Base-by-base conservation (phyloP, 768 basidiomycete genomes). In the Hericium rajendrae region DNA sequence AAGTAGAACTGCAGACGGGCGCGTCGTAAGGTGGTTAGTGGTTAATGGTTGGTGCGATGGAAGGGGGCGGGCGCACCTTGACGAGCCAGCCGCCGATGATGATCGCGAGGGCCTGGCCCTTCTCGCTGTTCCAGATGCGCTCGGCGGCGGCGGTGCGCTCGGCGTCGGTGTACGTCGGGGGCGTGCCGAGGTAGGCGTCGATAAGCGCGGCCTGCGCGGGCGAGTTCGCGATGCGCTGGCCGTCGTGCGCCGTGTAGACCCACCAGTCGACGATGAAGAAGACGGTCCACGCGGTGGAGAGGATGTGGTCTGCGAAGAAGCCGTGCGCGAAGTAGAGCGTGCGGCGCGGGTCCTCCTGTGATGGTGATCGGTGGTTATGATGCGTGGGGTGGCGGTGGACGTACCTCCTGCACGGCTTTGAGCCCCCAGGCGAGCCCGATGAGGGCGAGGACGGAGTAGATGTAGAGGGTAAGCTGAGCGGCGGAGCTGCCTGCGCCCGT, bases 401-500 rank as follows among this genome's bases (percentile, higher is more conserved):
- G 66, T 63, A 93, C 95, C 69, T 88, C 81, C 65, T 87, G 83
- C 52, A 94, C 83, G n/a, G 84, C 87, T 58, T 83, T 83, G 55
- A 98, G 68, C 32, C 93, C 95, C 93, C 94, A 97, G 2, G 79
- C 78, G 22, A 94, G 79, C 0, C 83, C 90, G 13, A 85, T 76
- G 46, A 98, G 80, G 41, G 85, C 91, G 24, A 86, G 69, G 56
- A 88, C 85, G 10, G 94, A 97, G 75, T 99, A 99, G 18, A 94
- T 77, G 71, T 98, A 98, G 67, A 95, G 78, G 70, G 85, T 89
- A 59, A 97, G 78, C 72, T 99, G 97, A 0, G 88, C 84, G 63
- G 93, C 84, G n/a, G 87, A 85, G n/a, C 88, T 87, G n/a, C 90
- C 92, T 32, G 90, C 86, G 18, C 94, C 94, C 1, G 88, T 88